Base-by-base conservation (phyloP, 371 early-diverging fungal genomes). In the Coemansia sp. region DNA sequence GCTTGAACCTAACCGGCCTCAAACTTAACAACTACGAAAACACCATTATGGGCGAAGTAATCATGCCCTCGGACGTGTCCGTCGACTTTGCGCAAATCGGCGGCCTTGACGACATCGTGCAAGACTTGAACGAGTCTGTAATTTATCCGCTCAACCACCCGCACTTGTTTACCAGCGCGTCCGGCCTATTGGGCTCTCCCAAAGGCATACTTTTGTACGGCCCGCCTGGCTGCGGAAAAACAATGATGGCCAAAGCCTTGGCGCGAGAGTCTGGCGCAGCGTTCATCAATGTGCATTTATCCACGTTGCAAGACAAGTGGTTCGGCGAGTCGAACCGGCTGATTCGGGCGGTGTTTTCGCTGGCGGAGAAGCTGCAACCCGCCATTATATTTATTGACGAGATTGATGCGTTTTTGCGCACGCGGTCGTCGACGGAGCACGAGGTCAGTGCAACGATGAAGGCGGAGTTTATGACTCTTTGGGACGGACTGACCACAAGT, bases 311-410 rank as follows among this genome's bases (percentile, higher is more conserved):
- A 8, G 97, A 97, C 79, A 97, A 97, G 84, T 98, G 95, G 86
- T 96, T 93, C 84, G 98, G 98, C 50, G 97, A 98, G 83, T 92
- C 93, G 54, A 95, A 98, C 81, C 94, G 94, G 69, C 86, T 96
- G 5, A 94, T 95, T 3, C 84, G 92, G 14, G 99, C 94, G 0
- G 83, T 97, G 44, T 98, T 98, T 72, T 88, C 94, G 0, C 81
- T 97, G 42, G 99, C 99, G 0, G 85, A 87, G 62, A 96, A 97
- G 83, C 85, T 98, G 51, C 91, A 95, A 75, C 99, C 99, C 0
- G 83, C 91, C 30, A 97, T 98, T 69, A 90, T 98, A 20, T 98
- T 98, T 79, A 96, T 98, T 78, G 99, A 98, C 81, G 99, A 98
- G 79, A 94, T 97, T 56, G 99, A 98, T 79, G 90, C 94, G 12